phyloP scores from a whole-genome alignment of 139 green algal genomes.

The Prasinococcaceae sp. region DNA sequence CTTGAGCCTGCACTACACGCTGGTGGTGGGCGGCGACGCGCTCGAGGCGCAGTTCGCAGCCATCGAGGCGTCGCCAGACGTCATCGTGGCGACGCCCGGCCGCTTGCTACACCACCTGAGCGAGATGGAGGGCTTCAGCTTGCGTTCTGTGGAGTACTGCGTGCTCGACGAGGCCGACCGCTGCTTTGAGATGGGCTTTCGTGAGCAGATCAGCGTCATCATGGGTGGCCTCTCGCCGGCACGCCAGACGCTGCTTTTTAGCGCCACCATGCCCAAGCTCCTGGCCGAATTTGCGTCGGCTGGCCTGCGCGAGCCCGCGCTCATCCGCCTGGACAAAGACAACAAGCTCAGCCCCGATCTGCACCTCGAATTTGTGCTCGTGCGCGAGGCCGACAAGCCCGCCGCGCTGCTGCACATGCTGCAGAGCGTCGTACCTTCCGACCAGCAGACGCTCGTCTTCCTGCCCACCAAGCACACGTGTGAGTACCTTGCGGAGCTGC shows the following conservation, averaged over 20 bases:
- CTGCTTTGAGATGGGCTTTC: conserved; percentile 97
- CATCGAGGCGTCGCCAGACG: conserved; percentile 56
- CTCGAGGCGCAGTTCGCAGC: conserved; percentile 20
- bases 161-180: conserved; percentile 93
- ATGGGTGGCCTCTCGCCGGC: neutral
- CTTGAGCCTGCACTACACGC: conserved; percentile 60
- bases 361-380: conserved; percentile 23
- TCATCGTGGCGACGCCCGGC: conserved; percentile 87
- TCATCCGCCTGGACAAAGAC: conserved; percentile 88
- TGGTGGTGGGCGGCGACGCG: conserved; percentile 80
- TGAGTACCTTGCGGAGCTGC: conserved; percentile 65
- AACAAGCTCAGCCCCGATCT: conserved; percentile 74
- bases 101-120: conserved; percentile 80
- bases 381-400: conserved; percentile 71
- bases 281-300: conserved; percentile 85
- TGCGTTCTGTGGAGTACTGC: conserved; percentile 47
- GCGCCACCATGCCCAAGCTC: conserved; percentile 70
- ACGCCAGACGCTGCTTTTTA: conserved; percentile 90
- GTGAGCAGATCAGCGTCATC: conserved; percentile 69
- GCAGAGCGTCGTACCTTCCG: conserved; percentile 43
- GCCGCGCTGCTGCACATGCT: conserved; percentile 79
- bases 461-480: conserved; percentile 80
- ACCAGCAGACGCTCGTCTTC: conserved; percentile 51
- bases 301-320: conserved; percentile 64
- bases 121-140: conserved; percentile 28